Evolutionary conservation across 2,329 filamentous ascomycete genomes (phyloP).

Genomic region (Aquanectria penicillioides): DNA sequence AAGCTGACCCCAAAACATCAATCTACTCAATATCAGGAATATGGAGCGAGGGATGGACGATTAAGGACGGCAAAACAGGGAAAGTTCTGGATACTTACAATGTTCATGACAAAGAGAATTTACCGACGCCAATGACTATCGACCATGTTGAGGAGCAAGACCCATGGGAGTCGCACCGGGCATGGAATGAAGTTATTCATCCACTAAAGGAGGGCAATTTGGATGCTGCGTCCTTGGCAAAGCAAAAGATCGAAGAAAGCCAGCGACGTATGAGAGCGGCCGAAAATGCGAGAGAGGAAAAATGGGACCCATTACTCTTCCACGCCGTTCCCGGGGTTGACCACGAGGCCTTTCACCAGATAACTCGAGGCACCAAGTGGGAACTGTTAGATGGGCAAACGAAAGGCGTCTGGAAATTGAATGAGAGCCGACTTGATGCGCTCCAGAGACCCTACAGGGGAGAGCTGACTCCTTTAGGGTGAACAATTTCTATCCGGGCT

Average conservation of each 20-base stretch:
- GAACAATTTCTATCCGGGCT: too few species aligned
- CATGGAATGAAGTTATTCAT: slow-evolving; percentile 81
- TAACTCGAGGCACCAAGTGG: slow-evolving; percentile 23
- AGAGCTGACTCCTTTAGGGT: neutral
- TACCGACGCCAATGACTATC: slow-evolving; percentile 46
- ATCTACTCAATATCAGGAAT: slow-evolving; percentile 29
- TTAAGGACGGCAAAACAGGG: slow-evolving; percentile 44
- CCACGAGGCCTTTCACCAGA: slow-evolving; percentile 20
- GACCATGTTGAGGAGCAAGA: slow-evolving; percentile 72
- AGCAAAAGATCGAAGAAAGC: slow-evolving; percentile 82
- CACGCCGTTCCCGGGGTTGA: neutral
- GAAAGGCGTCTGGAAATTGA: slow-evolving; percentile 30
- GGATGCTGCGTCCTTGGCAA: slow-evolving; percentile 75
- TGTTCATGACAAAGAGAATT: slow-evolving; percentile 45
- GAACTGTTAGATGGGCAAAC: slow-evolving; percentile 26
- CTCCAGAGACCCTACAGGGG: slow-evolving; percentile 8
- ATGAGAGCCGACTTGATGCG: slow-evolving; percentile 14
- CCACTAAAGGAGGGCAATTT: slow-evolving; percentile 80
- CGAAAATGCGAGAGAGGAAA: slow-evolving; percentile 62
- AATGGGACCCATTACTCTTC: slow-evolving; percentile 34
- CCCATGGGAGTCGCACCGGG: slow-evolving; percentile 80
- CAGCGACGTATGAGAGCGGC: slow-evolving; percentile 79
- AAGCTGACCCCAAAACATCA: slow-evolving; percentile 42
- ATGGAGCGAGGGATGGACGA: slow-evolving; percentile 36
- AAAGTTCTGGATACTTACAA: slow-evolving; percentile 48